A percentile compares a stretch with the other conserved stretches of the same genome.
These are phyloP conservation scores for Russula earlei DNA, from an alignment of 768 basidiomycete genomes.

Conservation along the genomic window DNA sequence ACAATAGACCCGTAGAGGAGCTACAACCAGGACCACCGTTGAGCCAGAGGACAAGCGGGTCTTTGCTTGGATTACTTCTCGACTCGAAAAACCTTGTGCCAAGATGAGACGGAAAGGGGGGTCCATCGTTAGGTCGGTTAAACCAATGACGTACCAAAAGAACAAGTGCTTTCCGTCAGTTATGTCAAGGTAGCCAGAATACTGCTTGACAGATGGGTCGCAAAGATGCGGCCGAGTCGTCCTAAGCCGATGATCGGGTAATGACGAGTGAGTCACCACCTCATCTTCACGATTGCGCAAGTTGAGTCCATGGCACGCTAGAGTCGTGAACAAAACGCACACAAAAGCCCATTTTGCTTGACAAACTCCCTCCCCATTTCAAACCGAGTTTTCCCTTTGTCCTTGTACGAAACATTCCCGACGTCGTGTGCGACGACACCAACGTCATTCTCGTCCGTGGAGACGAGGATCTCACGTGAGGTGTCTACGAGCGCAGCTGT, in stretches of 20 bases:
- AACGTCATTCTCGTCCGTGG: slow-evolving; percentile 20
- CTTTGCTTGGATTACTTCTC: slow-evolving; percentile 57
- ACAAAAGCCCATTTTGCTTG: slow-evolving; percentile 59
- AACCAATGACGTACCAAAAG: slow-evolving; percentile 38
- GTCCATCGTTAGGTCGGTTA: neutral
- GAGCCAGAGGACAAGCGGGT: slow-evolving; percentile 86
- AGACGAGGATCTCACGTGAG: slow-evolving; percentile 7
- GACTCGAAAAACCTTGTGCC: slow-evolving; percentile 81
- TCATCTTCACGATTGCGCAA: slow-evolving; percentile 27
- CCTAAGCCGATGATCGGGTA: slow-evolving; percentile 31
- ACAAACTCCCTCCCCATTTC: slow-evolving; percentile 57
- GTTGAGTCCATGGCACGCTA: neutral
- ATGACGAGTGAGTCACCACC: slow-evolving; percentile 31
- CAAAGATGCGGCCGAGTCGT: slow-evolving; percentile 38
- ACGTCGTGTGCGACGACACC: slow-evolving; percentile 33
- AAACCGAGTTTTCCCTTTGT: slow-evolving; percentile 46
- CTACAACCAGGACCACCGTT: slow-evolving; percentile 54
- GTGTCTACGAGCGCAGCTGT: slow-evolving; percentile 18
- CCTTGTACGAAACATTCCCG: slow-evolving; percentile 35
- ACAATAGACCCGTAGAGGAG: slow-evolving; percentile 21
- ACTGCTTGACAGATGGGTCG: slow-evolving; percentile 41
- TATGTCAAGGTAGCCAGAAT: slow-evolving; percentile 51
- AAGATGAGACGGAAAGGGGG: slow-evolving; percentile 20
- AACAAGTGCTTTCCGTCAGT: slow-evolving; percentile 46
- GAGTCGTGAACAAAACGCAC: slow-evolving; percentile 34